phyloP scores from a whole-genome alignment of 2,329 filamentous ascomycete species.

The Acarospora socialis region DNA sequence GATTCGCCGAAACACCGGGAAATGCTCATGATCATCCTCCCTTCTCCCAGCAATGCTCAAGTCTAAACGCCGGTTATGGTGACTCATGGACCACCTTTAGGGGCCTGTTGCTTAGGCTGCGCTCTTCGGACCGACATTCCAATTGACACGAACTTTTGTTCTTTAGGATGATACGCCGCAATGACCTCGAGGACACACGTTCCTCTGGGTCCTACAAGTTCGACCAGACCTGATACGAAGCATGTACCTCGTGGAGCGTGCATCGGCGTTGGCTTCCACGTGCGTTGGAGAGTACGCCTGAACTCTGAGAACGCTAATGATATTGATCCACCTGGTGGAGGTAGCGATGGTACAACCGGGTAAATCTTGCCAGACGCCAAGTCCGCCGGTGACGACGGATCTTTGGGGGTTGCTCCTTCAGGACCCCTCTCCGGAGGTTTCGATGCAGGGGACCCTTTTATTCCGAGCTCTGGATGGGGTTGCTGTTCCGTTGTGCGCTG shows the following conservation, averaged over 20 bases:
- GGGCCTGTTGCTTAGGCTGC: slow-evolving; percentile 5
- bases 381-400: slow-evolving; percentile 2
- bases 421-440: neutral
- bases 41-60: too few relatives aligned
- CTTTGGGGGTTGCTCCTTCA: neutral
- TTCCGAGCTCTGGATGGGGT: slow-evolving; percentile 8
- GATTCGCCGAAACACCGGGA: too few relatives aligned
- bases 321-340: slow-evolving; percentile 10
- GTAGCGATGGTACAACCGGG: slow-evolving; percentile 6
- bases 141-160: slow-evolving; percentile 7
- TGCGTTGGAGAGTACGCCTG: slow-evolving; percentile 12
- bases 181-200: slow-evolving; percentile 30
- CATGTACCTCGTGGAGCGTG: slow-evolving; percentile 29
- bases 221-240: slow-evolving; percentile 30
- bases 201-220: slow-evolving; percentile 29
- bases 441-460: neutral
- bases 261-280: slow-evolving; percentile 15
- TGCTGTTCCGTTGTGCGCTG: slow-evolving; percentile 10
- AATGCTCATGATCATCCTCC: too few relatives aligned
- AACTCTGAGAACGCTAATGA: slow-evolving; percentile 15
- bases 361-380: slow-evolving; percentile 3
- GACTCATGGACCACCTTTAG: slow-evolving; percentile 8
- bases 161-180: slow-evolving; percentile 31
- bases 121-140: slow-evolving; percentile 5
- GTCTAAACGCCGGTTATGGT: too few relatives aligned